phyloP scores from a whole-genome alignment of 2,329 filamentous ascomycete species.

The Pleomassaria siparia region DNA sequence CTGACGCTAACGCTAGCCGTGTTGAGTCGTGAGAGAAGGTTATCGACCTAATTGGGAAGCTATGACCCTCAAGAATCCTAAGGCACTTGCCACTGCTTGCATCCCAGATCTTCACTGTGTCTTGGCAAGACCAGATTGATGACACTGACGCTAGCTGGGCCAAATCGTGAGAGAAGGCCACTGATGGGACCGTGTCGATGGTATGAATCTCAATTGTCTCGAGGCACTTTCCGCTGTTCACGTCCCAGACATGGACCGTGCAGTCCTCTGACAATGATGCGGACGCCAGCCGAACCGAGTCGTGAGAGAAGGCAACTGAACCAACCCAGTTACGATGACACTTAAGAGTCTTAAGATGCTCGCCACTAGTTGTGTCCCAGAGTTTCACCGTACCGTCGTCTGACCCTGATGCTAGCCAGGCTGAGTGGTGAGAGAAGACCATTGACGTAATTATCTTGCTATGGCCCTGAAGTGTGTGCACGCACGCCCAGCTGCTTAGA shows the following conservation, averaged over 20 bases:
- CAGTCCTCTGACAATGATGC: background rate
- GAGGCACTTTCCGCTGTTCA: background rate
- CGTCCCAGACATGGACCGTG: background rate
- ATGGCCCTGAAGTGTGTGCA: too few relatives aligned
- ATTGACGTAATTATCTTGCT: too few relatives aligned
- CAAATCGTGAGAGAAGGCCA: background rate
- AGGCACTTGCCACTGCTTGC: background rate
- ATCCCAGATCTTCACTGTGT: background rate
- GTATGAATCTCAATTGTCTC: background rate
- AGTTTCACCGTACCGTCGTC: too few relatives aligned
- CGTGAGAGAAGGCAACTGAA: constrained; percentile 2
- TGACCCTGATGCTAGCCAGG: too few relatives aligned
- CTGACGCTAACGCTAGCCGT: background rate
- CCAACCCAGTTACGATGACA: constrained; percentile 2
- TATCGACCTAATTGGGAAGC: constrained; percentile 9
- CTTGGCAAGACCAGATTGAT: background rate
- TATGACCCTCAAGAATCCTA: constrained; percentile 4
- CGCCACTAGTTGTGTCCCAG: too few relatives aligned
- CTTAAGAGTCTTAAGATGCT: too few relatives aligned
- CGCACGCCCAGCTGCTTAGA: too few relatives aligned
- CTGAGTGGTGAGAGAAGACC: too few relatives aligned
- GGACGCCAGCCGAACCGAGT: background rate
- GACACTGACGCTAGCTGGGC: background rate
- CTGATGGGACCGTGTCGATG: background rate
- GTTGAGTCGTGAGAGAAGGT: constrained; percentile 17